Evolutionary conservation across 805 yeast species (phyloP), one percentile per base, ranked within the genome.

Genomic region (Lipomyces orientalis): DNA sequence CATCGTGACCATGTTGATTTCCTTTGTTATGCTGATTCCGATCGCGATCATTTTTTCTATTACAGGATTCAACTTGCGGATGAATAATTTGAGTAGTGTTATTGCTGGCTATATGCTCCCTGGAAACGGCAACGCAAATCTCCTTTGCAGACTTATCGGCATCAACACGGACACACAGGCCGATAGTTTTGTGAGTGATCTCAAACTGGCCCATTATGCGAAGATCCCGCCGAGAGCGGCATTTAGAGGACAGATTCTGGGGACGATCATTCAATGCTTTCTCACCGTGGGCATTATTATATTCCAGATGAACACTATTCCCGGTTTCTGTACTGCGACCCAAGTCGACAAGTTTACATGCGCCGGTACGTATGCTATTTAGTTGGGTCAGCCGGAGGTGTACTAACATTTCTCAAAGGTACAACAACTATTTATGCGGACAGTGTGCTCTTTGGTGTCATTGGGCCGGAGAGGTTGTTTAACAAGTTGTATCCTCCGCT

Each of bases 391-490:
- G n/a, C n/a, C n/a, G n/a, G n/a, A n/a, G n/a, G n/a, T n/a, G n/a
- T n/a, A n/a, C n/a, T n/a, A n/a, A n/a, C n/a, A n/a, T n/a, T n/a
- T n/a, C n/a, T n/a, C n/a, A n/a, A n/a, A n/a, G 85, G 75, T 29
- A 81, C 81, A 12, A 77, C 77, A 52, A 81, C 83, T 10, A 86
- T 85, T 75, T 87, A 79, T 77, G 80, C 82, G 54, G 85, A 90
- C 1, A 83, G 89, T 0, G 81, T 88, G 31, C 76, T 86, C 55
- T 88, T 90, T 90, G 91, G 90, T 65, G 75, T 80, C 4, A 83
- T 88, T 70, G 91, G 91, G 2, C 90, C 91, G 1, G 81, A 83
- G 51, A 82, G 87, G 68, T 85, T 86, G 56, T 88, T 88, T 73
- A 81, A 78, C 33, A 84, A 85, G 0, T 75, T 88, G 22, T 88